Base-by-base conservation (phyloP, 345 rosid genomes). In the Ceriops decandra region DNA sequence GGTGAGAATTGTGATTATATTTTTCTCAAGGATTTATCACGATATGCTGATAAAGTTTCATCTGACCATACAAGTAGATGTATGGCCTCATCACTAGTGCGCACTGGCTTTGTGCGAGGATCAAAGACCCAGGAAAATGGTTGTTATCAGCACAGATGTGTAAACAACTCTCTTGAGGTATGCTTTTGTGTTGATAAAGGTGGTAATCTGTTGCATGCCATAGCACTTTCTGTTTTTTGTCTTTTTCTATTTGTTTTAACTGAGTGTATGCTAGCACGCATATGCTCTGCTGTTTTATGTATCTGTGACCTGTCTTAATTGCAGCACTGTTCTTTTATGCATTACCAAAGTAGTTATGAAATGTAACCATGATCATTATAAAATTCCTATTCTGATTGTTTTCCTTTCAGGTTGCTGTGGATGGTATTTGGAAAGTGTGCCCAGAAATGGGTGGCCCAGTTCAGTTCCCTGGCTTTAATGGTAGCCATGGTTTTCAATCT, bases 51-150 rank as follows among this genome's bases (percentile, higher is more conserved):
- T 69, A 52, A n/a, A 62, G 11, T 47, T 72, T 64, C 73, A 63
- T 51, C 76, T 52, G 24, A 46, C 53, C 61, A 52, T 54, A 51
- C 75, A 33, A 66, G 24, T 79, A 95, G 99, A 88, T 95, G 99
- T 73, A 92, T 95, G 99, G 82, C 96, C 57, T 95, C 99, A n/a
- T 92, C 99, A 49, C 77, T 95, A 58, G 99, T 95, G 53, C 98
- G 99, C 42, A 83, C 89, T 78, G 97, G 98, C 26, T 92, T 92
- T 82, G 96, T 95, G 28, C 87, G 99, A 33, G 99, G 97, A 76
- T 92, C 98, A 31, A 68, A 83, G 82, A 87, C 85, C 7, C 99
- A 90, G 71, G 98, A 97, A 71, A 95, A 95, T 83, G 99, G 99
- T 66, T 95, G 98, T 82, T 95, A 95, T 84, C 92, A 86, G 79